Evolutionary conservation across 768 basidiomycete species (phyloP).

Genomic region (Leccinum pellstonianum): DNA sequence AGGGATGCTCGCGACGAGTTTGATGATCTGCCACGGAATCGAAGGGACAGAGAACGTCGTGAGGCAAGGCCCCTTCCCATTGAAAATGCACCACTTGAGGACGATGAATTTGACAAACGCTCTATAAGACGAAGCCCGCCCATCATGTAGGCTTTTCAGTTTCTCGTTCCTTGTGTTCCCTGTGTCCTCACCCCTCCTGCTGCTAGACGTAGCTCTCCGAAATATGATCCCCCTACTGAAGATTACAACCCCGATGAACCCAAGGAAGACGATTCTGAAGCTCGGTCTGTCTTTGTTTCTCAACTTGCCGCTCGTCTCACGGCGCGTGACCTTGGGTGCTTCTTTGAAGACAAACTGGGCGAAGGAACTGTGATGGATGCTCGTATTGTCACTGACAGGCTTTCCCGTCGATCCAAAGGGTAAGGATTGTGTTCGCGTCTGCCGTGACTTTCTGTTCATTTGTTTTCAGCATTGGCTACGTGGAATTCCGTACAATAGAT

Average conservation of each 20-base stretch:
- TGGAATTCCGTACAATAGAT: slow-evolving; percentile 91
- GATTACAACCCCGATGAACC: slow-evolving; percentile 82
- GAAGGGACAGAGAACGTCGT: slow-evolving; percentile 42
- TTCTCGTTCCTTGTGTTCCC: slow-evolving; percentile 6
- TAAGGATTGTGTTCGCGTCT: slow-evolving; percentile 36
- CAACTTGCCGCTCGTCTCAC: slow-evolving; percentile 97
- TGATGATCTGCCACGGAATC: slow-evolving; percentile 51
- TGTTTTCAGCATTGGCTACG: slow-evolving; percentile 86
- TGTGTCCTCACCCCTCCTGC: slow-evolving; percentile 2
- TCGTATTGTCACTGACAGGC: slow-evolving; percentile 91
- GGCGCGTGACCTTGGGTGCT: slow-evolving; percentile 95
- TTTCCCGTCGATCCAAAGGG: slow-evolving; percentile 98
- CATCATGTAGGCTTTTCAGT: slow-evolving; percentile 40
- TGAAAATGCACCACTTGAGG: slow-evolving; percentile 41
- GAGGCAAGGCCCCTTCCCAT: slow-evolving; percentile 40
- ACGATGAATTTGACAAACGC: slow-evolving; percentile 34
- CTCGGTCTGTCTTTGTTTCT: slow-evolving; percentile 97
- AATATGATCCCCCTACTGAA: slow-evolving; percentile 68
- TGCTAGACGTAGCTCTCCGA: slow-evolving; percentile 65
- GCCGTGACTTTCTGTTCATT: slow-evolving; percentile 3
- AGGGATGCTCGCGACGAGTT: slow-evolving; percentile 57
- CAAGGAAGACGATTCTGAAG: slow-evolving; percentile 95
- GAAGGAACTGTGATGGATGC: slow-evolving; percentile 94
- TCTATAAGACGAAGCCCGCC: slow-evolving; percentile 39
- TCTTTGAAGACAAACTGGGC: slow-evolving; percentile 97